These are phyloP conservation scores for Colletotrichum spinosum DNA, from an alignment of 2,329 filamentous ascomycete genomes.

Conservation along the genomic window DNA sequence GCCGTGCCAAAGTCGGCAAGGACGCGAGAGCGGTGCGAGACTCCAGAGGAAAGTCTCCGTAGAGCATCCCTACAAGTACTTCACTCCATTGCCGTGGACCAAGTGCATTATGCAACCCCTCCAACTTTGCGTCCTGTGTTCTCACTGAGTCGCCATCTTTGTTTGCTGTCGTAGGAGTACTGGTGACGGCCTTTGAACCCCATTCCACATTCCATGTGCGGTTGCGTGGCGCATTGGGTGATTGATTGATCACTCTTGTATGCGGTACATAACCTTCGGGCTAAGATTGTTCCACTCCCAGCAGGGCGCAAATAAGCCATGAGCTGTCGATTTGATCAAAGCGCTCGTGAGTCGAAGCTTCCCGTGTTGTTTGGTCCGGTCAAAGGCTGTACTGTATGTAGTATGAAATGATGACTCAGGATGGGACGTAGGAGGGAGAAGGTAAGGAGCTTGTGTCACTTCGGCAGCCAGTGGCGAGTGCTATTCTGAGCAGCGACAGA, in stretches of 20 bases:
- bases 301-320: no score
- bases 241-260: slow-evolving; percentile 1
- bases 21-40: slow-evolving; percentile 21
- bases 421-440: slow-evolving; percentile 23
- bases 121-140: background rate
- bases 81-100: slow-evolving; percentile 26
- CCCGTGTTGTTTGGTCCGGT: slow-evolving; percentile 13
- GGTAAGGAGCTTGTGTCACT: slow-evolving; percentile 7
- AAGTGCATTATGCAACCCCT: slow-evolving; percentile 8
- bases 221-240: slow-evolving; percentile 24
- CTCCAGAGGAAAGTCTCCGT: slow-evolving; percentile 31
- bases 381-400: background rate
- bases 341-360: slow-evolving; percentile 9
- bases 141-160: slow-evolving; percentile 11
- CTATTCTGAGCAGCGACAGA: slow-evolving; percentile 17
- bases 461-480: slow-evolving; percentile 25
- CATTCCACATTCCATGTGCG: background rate
- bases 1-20: slow-evolving; percentile 28
- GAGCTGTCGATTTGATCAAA: background rate
- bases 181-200: slow-evolving; percentile 14
- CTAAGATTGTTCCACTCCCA: no score
- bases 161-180: slow-evolving; percentile 15
- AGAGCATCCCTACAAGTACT: slow-evolving; percentile 18
- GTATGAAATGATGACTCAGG: slow-evolving; percentile 17
- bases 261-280: no score